These are phyloP conservation scores for Kwoniella dendrophila DNA, from an alignment of 768 basidiomycete species.

Conservation along the genomic window DNA sequence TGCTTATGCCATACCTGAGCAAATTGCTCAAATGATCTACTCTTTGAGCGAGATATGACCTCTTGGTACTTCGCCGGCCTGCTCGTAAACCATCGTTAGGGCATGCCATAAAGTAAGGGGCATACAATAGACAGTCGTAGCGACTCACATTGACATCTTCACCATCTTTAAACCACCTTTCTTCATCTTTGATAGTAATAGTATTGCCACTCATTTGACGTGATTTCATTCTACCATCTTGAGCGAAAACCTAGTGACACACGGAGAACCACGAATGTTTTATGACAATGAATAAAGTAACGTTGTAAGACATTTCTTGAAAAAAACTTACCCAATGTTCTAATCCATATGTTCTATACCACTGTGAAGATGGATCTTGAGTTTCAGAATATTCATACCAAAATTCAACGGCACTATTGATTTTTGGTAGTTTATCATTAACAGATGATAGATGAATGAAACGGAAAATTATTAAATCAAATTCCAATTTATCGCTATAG, in stretches of 20 bases:
- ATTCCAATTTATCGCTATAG: background rate
- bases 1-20: too few species aligned
- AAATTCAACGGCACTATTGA: conserved; percentile 57
- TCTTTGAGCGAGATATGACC: conserved; percentile 19
- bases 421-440: background rate
- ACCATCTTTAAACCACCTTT: conserved; percentile 62
- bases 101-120: background rate
- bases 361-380: conserved; percentile 31
- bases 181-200: conserved; percentile 59
- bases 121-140: background rate
- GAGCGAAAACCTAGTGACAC: conserved; percentile 53
- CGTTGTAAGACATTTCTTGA: background rate
- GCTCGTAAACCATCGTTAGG: background rate
- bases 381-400: conserved; percentile 61
- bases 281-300: background rate
- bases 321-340: conserved; percentile 61
- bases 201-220: conserved; percentile 59
- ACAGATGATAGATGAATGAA: background rate
- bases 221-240: conserved; percentile 62
- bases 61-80: conserved; percentile 22
- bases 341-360: conserved; percentile 43
- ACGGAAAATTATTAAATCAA: background rate
- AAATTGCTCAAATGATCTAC: background rate
- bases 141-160: conserved; percentile 42
- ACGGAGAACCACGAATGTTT: background rate